phyloP scores from a whole-genome alignment of 2,329 filamentous ascomycete species.

The Fusarium tanahbumbuense region DNA sequence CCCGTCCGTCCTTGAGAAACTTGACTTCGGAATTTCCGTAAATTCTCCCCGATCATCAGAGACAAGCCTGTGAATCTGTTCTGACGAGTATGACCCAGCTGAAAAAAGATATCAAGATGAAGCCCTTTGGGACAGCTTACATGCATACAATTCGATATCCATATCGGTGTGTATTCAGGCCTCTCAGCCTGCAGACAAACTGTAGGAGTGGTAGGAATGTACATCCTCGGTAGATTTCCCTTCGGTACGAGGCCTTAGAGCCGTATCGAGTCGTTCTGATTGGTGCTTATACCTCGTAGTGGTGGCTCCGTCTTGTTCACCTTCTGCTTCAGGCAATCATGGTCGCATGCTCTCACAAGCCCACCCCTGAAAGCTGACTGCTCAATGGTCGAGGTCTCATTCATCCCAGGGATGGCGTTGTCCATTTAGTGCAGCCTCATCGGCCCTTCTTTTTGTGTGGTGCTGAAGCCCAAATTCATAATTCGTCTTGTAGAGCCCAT shows the following conservation, averaged over 20 bases:
- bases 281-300: conserved; percentile 47
- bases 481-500: conserved; percentile 15
- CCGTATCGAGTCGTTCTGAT: conserved; percentile 48
- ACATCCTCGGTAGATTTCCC: conserved; percentile 45
- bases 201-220: conserved; percentile 35
- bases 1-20: neutral
- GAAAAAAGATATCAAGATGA: conserved; percentile 33
- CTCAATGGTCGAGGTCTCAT: conserved; percentile 45
- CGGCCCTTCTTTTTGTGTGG: conserved; percentile 42
- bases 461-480: conserved; percentile 33
- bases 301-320: conserved; percentile 51
- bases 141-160: conserved; percentile 13
- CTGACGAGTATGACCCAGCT: neutral
- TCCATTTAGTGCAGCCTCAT: conserved; percentile 35
- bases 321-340: conserved; percentile 52
- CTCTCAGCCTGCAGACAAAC: conserved; percentile 2
- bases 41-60: neutral
- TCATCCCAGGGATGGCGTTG: conserved; percentile 38
- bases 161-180: neutral
- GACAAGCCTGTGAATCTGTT: neutral
- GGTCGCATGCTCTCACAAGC: conserved; percentile 51
- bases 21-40: neutral
- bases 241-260: conserved; percentile 39
- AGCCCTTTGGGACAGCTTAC: conserved; percentile 48
- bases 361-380: conserved; percentile 41